Evolutionary conservation across 2,329 filamentous ascomycete genomes (phyloP).

Genomic region (Westerdykella ornata): DNA sequence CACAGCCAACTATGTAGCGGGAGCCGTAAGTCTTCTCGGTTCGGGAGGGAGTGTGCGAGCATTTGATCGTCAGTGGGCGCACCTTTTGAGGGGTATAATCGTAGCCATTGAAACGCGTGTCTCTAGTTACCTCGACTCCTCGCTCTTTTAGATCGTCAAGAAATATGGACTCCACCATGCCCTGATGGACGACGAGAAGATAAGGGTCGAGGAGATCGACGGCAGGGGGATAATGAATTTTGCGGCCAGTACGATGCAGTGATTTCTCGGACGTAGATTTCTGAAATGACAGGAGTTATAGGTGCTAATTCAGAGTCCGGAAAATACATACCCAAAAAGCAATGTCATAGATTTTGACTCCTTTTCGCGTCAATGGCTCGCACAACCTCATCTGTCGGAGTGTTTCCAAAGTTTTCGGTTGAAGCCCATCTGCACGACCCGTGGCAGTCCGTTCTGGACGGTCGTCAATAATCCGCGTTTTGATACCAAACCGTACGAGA

Average conservation of each 20-base stretch:
- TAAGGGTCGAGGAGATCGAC: slow-evolving; percentile 50
- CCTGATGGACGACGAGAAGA: slow-evolving; percentile 58
- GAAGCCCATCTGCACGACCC: slow-evolving; percentile 64
- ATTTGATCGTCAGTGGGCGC: slow-evolving; percentile 39
- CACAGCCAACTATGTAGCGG: slow-evolving; percentile 63
- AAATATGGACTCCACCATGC: slow-evolving; percentile 66
- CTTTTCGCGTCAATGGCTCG: slow-evolving; percentile 60
- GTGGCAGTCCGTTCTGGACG: slow-evolving; percentile 60
- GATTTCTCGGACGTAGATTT: slow-evolving; percentile 34
- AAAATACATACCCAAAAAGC: slow-evolving; percentile 57
- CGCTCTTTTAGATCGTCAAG: slow-evolving; percentile 61
- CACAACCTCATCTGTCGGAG: slow-evolving; percentile 66
- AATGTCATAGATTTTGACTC: slow-evolving; percentile 67
- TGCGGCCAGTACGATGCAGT: slow-evolving; percentile 56
- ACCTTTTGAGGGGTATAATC: slow-evolving; percentile 36
- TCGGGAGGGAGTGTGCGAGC: slow-evolving; percentile 35
- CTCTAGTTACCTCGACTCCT: slow-evolving; percentile 57
- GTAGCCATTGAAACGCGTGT: slow-evolving; percentile 54
- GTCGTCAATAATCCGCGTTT: slow-evolving; percentile 61
- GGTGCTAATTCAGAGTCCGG: not conserved
- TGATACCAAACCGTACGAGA: slow-evolving; percentile 60
- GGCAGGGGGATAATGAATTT: slow-evolving; percentile 57
- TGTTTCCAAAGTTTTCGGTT: slow-evolving; percentile 73
- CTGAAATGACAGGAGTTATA: slow-evolving; percentile 8
- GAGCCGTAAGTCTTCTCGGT: slow-evolving; percentile 45